A percentile compares a stretch with the other conserved stretches of the same genome.
Conservation (phyloP, 257 asterid genomes). For the Nicotiana paniculata region DNA sequence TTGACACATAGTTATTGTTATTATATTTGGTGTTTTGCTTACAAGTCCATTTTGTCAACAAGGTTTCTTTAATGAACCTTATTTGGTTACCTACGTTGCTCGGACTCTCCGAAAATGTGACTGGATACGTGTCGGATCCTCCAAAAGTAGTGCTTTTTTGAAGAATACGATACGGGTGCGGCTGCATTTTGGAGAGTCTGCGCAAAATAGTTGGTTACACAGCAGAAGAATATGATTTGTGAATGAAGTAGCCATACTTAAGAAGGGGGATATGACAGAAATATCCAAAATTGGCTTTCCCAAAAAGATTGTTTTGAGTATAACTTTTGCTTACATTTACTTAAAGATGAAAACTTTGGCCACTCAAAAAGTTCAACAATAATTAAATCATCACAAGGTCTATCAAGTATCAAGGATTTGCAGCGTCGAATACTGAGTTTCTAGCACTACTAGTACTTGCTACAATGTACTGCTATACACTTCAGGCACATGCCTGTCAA, state of each 20-base stretch:
- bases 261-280: background rate
- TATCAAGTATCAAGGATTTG: background rate
- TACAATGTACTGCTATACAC: background rate
- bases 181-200: too few species aligned
- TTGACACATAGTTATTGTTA: background rate
- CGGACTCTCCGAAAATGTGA: too few species aligned
- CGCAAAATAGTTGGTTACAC: background rate
- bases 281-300: background rate
- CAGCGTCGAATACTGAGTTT: background rate
- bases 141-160: too few species aligned
- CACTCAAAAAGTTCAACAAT: background rate
- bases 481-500: background rate
- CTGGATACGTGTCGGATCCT: too few species aligned
- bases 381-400: background rate
- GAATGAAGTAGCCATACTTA: background rate
- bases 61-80: background rate
- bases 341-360: background rate
- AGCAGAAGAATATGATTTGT: background rate
- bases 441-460: background rate
- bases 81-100: background rate
- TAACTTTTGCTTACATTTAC: background rate
- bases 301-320: background rate
- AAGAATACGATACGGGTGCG: too few species aligned
- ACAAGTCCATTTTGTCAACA: background rate
- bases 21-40: background rate